These are phyloP conservation scores for Vitis rotundifolia DNA, from an alignment of 164 flowering plant species.

Conservation along the genomic window DNA sequence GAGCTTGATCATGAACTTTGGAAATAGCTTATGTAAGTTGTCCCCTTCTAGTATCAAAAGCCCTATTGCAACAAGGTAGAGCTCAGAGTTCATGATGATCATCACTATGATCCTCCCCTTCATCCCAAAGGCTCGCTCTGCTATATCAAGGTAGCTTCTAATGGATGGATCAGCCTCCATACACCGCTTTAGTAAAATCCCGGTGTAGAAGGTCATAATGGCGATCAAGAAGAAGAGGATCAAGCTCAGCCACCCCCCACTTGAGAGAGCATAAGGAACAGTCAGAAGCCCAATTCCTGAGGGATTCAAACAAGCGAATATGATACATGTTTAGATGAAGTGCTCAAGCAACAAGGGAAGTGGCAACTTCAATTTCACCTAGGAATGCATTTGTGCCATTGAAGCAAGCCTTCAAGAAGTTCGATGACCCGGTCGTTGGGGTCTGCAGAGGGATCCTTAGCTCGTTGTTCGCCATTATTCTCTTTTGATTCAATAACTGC, in stretches of 20 bases:
- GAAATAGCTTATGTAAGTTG: conserved; percentile 24
- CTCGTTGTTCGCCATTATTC: background rate
- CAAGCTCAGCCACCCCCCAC: conserved; percentile 46
- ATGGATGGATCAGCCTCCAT: conserved; percentile 35
- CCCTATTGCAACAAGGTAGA: conserved; percentile 39
- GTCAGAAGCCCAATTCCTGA: conserved; percentile 36
- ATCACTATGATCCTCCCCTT: conserved; percentile 29
- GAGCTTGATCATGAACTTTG: conserved; percentile 13
- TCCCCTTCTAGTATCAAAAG: conserved; percentile 19
- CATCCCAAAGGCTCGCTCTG: conserved; percentile 32
- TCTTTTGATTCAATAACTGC: background rate
- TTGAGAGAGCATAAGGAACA: conserved; percentile 44
- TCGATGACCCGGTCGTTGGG: conserved; percentile 9
- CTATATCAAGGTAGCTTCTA: conserved; percentile 39
- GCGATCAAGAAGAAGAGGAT: conserved; percentile 30
- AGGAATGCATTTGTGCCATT: conserved; percentile 25
- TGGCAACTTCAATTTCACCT: background rate
- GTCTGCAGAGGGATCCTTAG: conserved; percentile 12
- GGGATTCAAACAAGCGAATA: too few species aligned
- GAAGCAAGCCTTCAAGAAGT: conserved; percentile 20
- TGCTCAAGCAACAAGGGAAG: too few species aligned
- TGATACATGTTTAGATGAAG: too few species aligned
- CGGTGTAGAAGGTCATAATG: conserved; percentile 29
- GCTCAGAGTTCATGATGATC: conserved; percentile 25
- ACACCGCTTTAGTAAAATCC: conserved; percentile 27